Conservation (phyloP, 169 alveolate genomes). For the Plasmodium coatneyi region DNA sequence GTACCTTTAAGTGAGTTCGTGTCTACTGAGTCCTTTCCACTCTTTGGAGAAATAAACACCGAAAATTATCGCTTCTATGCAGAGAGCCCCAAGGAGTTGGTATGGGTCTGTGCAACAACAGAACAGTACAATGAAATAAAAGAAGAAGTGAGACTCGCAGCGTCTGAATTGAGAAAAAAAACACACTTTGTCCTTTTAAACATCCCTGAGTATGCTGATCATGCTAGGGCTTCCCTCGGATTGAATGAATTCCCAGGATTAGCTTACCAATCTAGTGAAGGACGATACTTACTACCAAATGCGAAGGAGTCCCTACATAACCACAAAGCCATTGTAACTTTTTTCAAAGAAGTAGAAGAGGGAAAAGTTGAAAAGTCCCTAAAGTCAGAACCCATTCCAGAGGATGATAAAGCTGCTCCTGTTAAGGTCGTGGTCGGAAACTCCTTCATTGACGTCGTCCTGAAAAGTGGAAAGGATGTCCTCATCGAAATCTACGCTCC, state of each 20-base stretch:
- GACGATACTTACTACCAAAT: slow-evolving; percentile 79
- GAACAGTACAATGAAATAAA: slow-evolving; percentile 81
- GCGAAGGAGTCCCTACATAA: slow-evolving; percentile 49
- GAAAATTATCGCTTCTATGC: slow-evolving; percentile 83
- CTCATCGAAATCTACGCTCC: slow-evolving; percentile 85
- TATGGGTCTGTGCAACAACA: slow-evolving; percentile 85
- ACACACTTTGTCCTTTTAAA: slow-evolving; percentile 65
- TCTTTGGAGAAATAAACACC: slow-evolving; percentile 83
- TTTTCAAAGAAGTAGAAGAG: slow-evolving; percentile 83
- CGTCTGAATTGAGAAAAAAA: slow-evolving; percentile 60
- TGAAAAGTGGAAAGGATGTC: slow-evolving; percentile 77
- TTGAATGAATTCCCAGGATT: slow-evolving; percentile 80
- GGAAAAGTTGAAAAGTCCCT: slow-evolving; percentile 80
- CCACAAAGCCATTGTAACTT: slow-evolving; percentile 75
- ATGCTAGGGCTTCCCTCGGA: slow-evolving; percentile 68
- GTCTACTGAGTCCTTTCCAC: slow-evolving; percentile 80
- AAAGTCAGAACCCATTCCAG: slow-evolving; percentile 85
- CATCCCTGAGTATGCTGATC: slow-evolving; percentile 70
- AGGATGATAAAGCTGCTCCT: slow-evolving; percentile 78
- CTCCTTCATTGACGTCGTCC: slow-evolving; percentile 78
- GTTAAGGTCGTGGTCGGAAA: slow-evolving; percentile 83
- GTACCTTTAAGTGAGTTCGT: slow-evolving; percentile 75
- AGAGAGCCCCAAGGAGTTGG: slow-evolving; percentile 81
- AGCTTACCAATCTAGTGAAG: slow-evolving; percentile 82
- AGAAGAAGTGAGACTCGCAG: slow-evolving; percentile 68